Evolutionary conservation across 192 early-diverging fungal genomes (phyloP).

Genomic region (Chytriomyces hyalinus): DNA sequence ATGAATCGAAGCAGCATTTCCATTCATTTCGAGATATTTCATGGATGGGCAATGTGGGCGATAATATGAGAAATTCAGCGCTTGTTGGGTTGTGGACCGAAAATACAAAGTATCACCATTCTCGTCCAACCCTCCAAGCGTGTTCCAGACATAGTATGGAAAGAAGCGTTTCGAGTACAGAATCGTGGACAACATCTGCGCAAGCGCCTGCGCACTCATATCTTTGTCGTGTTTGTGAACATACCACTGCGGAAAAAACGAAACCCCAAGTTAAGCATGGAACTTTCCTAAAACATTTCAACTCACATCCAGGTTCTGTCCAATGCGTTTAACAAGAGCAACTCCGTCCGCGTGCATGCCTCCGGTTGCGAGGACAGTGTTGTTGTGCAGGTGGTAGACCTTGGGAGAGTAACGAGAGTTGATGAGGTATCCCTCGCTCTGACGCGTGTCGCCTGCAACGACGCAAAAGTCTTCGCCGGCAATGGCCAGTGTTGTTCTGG

Average conservation of each 20-base stretch:
- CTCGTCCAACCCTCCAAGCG: conserved; percentile 87
- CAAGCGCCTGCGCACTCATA: conserved; percentile 85
- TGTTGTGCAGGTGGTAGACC: conserved; percentile 75
- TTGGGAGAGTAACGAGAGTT: conserved; percentile 94
- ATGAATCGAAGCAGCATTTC: not conserved
- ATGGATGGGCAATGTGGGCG: not conserved
- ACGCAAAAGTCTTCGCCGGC: conserved; percentile 94
- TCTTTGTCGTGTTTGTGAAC: conserved; percentile 85
- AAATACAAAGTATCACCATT: conserved; percentile 61
- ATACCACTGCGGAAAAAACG: conserved; percentile 72
- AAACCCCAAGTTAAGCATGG: conserved; percentile 6
- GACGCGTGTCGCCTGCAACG: conserved; percentile 94
- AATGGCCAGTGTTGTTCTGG: conserved; percentile 84
- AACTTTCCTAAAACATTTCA: not conserved
- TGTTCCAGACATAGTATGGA: conserved; percentile 92
- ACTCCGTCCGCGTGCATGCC: conserved; percentile 90
- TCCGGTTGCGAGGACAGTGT: conserved; percentile 80
- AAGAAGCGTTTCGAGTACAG: conserved; percentile 94
- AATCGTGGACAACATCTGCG: conserved; percentile 92
- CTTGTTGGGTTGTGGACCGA: not conserved
- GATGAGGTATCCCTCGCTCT: conserved; percentile 93
- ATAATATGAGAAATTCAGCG: not conserved
- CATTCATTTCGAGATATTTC: conserved; percentile 7
- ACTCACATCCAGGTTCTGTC: conserved; percentile 84
- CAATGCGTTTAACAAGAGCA: conserved; percentile 80